These are phyloP conservation scores for Aspergillus glaucus DNA, from an alignment of 2,329 filamentous ascomycete genomes.

Conservation along the genomic window DNA sequence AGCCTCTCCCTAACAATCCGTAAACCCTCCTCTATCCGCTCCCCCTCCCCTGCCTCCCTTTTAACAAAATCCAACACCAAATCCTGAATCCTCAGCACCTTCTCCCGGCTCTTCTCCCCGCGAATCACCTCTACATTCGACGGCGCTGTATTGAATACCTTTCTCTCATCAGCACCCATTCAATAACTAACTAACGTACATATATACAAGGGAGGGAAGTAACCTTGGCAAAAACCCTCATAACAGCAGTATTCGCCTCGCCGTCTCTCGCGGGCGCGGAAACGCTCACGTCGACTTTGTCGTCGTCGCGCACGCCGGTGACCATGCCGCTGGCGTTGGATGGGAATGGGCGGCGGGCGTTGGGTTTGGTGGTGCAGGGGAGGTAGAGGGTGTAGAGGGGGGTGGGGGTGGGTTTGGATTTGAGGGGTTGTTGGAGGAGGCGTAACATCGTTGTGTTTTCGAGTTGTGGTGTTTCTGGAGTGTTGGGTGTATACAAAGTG, in stretches of 20 bases:
- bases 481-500: not conserved
- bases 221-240: conserved; percentile 57
- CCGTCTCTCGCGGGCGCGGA: conserved; percentile 60
- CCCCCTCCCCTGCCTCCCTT: conserved; percentile 24
- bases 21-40: conserved; percentile 2
- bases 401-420: not conserved
- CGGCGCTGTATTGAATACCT: conserved; percentile 57
- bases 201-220: conserved; percentile 25
- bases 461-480: not conserved
- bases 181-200: not conserved
- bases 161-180: not conserved
- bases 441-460: not conserved
- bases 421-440: not conserved
- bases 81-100: conserved; percentile 45
- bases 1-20: not conserved
- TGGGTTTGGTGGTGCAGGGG: conserved; percentile 62
- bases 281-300: conserved; percentile 59
- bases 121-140: conserved; percentile 57
- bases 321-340: conserved; percentile 54
- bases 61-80: conserved; percentile 17
- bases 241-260: conserved; percentile 62
- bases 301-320: conserved; percentile 48
- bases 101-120: conserved; percentile 59
- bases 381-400: conserved; percentile 47
- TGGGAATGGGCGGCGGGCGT: conserved; percentile 31